Evolutionary conservation across 78 protist species (phyloP).

Genomic region (Capsaspora owczarzaki): DNA sequence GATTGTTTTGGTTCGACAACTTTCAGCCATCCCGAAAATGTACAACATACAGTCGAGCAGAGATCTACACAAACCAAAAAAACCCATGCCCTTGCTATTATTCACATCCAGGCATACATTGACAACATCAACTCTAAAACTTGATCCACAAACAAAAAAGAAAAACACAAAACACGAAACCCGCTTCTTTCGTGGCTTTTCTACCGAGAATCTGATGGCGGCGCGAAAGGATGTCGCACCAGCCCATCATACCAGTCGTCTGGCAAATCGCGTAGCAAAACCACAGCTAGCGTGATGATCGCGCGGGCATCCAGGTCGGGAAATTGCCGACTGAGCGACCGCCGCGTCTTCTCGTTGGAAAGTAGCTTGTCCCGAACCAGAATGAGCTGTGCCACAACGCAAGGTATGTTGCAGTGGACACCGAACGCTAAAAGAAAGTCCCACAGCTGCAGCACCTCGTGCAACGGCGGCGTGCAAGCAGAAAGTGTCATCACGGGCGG

Average conservation of each 20-base stretch:
- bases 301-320: constrained; percentile 1
- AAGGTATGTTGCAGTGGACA: constrained; percentile 46
- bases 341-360: background rate
- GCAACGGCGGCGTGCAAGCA: constrained; percentile 52
- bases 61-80: too few relatives aligned
- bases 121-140: too few relatives aligned
- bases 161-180: too few relatives aligned
- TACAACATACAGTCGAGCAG: too few relatives aligned
- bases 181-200: too few relatives aligned
- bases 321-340: background rate
- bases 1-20: too few relatives aligned
- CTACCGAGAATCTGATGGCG: too few relatives aligned
- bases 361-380: constrained; percentile 44
- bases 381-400: constrained; percentile 51
- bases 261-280: background rate
- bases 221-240: background rate
- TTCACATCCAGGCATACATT: too few relatives aligned
- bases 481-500: constrained; percentile 9
- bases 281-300: background rate
- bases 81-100: too few relatives aligned
- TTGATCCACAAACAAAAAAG: too few relatives aligned
- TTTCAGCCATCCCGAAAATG: too few relatives aligned
- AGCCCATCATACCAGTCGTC: constrained; percentile 4
- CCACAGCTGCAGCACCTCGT: constrained; percentile 61
- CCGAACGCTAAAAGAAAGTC: constrained; percentile 72